phyloP scores from a whole-genome alignment of 176 grass and related monocot genomes.

The Carex littledalei region DNA sequence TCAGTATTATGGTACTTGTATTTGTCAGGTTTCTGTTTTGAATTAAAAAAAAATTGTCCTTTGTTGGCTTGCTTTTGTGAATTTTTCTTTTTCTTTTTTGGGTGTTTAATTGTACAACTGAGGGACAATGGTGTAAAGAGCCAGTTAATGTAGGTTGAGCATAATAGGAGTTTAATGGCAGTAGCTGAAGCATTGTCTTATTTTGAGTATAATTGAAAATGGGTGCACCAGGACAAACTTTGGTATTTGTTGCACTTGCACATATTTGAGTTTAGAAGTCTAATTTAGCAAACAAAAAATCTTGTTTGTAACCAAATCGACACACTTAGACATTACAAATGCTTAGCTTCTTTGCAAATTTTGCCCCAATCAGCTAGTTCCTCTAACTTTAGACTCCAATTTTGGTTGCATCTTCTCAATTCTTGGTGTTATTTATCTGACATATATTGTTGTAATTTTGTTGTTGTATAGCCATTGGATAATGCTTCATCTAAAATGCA shows the following conservation, averaged over 20 bases:
- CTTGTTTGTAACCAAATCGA: background rate
- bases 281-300: background rate
- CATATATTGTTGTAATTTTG: background rate
- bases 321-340: background rate
- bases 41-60: background rate
- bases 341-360: background rate
- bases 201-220: background rate
- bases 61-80: background rate
- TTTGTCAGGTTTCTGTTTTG: slow-evolving; percentile 8
- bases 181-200: background rate
- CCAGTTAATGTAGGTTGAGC: background rate
- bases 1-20: background rate
- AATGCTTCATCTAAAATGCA: slow-evolving; percentile 96
- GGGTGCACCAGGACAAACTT: background rate
- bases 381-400: background rate
- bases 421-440: background rate
- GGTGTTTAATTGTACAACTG: background rate
- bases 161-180: background rate
- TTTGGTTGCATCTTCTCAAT: background rate
- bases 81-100: background rate
- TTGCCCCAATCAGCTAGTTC: background rate
- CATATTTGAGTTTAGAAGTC: background rate
- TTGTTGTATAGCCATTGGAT: slow-evolving; percentile 62
- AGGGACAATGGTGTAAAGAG: background rate
- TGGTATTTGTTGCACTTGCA: background rate